phyloP scores from a whole-genome alignment of 164 flowering plant genomes.

The Warburgia ugandensis region DNA sequence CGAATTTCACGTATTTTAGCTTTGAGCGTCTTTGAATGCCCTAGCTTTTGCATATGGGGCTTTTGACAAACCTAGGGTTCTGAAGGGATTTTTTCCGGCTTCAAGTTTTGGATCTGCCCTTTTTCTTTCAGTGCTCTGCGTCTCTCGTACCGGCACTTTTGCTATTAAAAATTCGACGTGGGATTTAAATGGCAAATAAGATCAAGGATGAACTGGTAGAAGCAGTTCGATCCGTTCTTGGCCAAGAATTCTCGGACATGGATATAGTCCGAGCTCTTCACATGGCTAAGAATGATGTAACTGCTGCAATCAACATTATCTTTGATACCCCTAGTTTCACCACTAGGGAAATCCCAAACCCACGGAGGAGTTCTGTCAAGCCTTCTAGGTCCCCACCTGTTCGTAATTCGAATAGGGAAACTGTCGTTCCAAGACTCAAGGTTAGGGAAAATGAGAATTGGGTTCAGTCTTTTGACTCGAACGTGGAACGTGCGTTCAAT shows the following conservation, averaged over 20 bases:
- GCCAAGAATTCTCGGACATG: conserved; percentile 69
- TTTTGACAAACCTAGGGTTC: too few species aligned
- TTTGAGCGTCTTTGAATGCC: too few species aligned
- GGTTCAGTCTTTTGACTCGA: conserved; percentile 1
- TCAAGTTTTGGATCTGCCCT: too few species aligned
- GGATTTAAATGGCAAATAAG: conserved; percentile 65
- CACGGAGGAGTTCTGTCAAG: background rate
- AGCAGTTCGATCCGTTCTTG: conserved; percentile 68
- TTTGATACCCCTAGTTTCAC: conserved; percentile 62
- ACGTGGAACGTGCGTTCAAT: conserved; percentile 1
- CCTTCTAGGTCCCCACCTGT: background rate
- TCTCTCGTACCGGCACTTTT: too few species aligned
- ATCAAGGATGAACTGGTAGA: conserved; percentile 45
- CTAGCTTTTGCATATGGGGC: too few species aligned
- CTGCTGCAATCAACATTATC: conserved; percentile 90
- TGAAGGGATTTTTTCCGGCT: too few species aligned
- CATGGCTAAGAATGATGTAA: conserved; percentile 73
- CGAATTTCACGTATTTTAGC: too few species aligned
- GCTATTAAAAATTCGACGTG: too few species aligned
- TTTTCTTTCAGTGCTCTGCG: too few species aligned
- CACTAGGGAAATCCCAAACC: conserved; percentile 7
- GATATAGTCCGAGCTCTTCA: conserved; percentile 90
- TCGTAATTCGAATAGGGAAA: conserved; percentile 11
- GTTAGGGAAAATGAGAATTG: conserved; percentile 2
- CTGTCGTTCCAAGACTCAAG: background rate